Evolutionary conservation across 1,284 basidiomycete species (phyloP).

Genomic region (Cutaneotrichosporon sp.): DNA sequence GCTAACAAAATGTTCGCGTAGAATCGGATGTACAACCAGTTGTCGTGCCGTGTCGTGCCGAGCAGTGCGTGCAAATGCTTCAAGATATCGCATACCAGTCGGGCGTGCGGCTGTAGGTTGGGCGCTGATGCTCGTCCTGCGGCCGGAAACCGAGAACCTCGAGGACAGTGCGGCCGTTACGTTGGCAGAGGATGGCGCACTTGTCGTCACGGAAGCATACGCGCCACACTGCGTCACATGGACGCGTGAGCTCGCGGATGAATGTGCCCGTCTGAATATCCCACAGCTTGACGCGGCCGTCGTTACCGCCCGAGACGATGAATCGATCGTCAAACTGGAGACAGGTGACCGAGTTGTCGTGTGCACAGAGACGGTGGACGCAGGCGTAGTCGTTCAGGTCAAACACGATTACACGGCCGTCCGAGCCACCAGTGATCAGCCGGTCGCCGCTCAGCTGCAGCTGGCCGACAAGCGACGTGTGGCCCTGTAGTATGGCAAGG

Average conservation of each 20-base stretch:
- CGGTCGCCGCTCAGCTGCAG: constrained; percentile 71
- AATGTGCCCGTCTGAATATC: constrained; percentile 64
- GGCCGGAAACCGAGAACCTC: constrained; percentile 58
- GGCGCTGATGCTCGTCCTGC: constrained; percentile 24
- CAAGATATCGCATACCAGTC: constrained; percentile 12
- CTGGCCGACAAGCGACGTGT: constrained; percentile 90
- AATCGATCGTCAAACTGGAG: constrained; percentile 82
- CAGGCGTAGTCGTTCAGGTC: constrained; percentile 58
- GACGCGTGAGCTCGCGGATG: constrained; percentile 69
- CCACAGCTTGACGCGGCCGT: constrained; percentile 84
- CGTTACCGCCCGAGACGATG: constrained; percentile 65
- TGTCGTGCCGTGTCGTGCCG: no score
- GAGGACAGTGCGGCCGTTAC: constrained; percentile 78
- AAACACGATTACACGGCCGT: constrained; percentile 89
- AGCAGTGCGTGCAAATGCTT: neutral
- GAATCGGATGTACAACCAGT: neutral
- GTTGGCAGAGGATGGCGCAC: constrained; percentile 75
- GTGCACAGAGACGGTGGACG: constrained; percentile 55
- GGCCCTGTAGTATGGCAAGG: constrained; percentile 80
- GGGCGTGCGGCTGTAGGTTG: constrained; percentile 7
- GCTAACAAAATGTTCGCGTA: neutral
- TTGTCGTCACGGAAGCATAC: constrained; percentile 71
- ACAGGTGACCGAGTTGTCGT: constrained; percentile 86
- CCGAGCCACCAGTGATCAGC: constrained; percentile 86
- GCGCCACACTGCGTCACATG: constrained; percentile 82